Evolutionary conservation across 1,284 basidiomycete genomes (phyloP).

Genomic region (Papiliotrema fonsecae): DNA sequence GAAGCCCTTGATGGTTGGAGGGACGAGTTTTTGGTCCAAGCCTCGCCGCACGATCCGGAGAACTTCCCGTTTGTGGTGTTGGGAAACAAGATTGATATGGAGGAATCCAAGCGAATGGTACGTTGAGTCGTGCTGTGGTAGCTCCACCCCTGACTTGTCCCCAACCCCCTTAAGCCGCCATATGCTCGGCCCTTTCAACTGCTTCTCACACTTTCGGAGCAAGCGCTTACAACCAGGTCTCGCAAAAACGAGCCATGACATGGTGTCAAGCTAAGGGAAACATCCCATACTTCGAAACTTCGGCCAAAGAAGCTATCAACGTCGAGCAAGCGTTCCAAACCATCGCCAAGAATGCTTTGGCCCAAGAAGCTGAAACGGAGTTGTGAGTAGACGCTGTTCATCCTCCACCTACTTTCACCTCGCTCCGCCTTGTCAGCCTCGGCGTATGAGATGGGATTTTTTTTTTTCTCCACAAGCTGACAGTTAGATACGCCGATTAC

Average conservation of each 20-base stretch:
- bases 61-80: slow-evolving; percentile 98
- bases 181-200: too few species aligned
- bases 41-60: slow-evolving; percentile 96
- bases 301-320: slow-evolving; percentile 99
- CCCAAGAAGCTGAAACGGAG: slow-evolving; percentile 94
- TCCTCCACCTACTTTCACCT: too few species aligned
- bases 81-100: slow-evolving; percentile 99
- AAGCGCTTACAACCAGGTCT: slow-evolving; percentile 63
- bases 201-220: too few species aligned
- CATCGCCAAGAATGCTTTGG: slow-evolving; percentile 95
- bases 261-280: slow-evolving; percentile 99
- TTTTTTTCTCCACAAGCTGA: not conserved
- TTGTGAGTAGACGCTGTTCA: too few species aligned
- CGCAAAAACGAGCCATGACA: slow-evolving; percentile 99
- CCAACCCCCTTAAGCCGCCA: too few species aligned
- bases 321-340: slow-evolving; percentile 99
- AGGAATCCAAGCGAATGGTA: slow-evolving; percentile 97
- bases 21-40: slow-evolving; percentile 93
- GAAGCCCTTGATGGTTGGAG: slow-evolving; percentile 94
- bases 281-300: slow-evolving; percentile 99
- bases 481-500: slow-evolving; percentile 86
- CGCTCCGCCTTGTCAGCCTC: too few species aligned
- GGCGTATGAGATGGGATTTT: too few species aligned
- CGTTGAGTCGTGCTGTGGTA: too few species aligned
- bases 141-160: too few species aligned